Conservation (phyloP, 2,329 filamentous ascomycete species). For the Colletotrichum viniferum region DNA sequence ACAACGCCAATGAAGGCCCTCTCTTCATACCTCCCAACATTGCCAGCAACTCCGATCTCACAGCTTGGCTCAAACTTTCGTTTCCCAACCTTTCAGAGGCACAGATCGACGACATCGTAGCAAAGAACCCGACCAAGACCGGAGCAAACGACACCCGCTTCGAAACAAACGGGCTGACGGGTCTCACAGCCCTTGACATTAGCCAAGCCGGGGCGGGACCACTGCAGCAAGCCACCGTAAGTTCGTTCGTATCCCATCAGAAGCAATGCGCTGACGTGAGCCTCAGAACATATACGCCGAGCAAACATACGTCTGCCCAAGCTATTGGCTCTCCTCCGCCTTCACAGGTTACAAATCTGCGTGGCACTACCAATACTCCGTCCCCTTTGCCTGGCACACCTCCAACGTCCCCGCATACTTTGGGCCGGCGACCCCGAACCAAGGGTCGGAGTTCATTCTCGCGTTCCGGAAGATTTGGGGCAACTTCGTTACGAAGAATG, state of each 20-base stretch:
- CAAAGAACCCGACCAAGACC: conserved; percentile 30
- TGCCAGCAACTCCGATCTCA: conserved; percentile 41
- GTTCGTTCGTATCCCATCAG: background rate
- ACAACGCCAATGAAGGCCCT: conserved; percentile 56
- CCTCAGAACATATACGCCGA: conserved; percentile 59
- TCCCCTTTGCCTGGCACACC: conserved; percentile 43
- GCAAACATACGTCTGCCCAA: conserved; percentile 58
- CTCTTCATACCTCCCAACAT: conserved; percentile 49
- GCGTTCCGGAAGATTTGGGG: conserved; percentile 50
- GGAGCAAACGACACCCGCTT: conserved; percentile 18
- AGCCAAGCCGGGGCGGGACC: conserved; percentile 54
- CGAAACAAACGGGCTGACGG: conserved; percentile 10
- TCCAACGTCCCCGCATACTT: conserved; percentile 42
- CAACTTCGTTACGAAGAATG: conserved; percentile 47
- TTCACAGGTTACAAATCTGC: conserved; percentile 32
- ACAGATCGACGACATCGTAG: conserved; percentile 41
- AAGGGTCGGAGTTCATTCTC: conserved; percentile 29
- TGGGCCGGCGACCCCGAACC: conserved; percentile 28
- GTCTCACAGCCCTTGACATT: conserved; percentile 35
- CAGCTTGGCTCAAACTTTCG: conserved; percentile 36
- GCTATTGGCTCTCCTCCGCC: conserved; percentile 59
- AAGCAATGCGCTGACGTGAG: conserved; percentile 24
- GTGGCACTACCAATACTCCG: conserved; percentile 55
- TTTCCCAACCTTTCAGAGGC: conserved; percentile 24
- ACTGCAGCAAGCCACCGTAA: conserved; percentile 43